Percentiles rank a stretch among this genome's conserved stretches.
Conservation (phyloP, 75 land plant species). For the Chamaecyparis obtusa region DNA sequence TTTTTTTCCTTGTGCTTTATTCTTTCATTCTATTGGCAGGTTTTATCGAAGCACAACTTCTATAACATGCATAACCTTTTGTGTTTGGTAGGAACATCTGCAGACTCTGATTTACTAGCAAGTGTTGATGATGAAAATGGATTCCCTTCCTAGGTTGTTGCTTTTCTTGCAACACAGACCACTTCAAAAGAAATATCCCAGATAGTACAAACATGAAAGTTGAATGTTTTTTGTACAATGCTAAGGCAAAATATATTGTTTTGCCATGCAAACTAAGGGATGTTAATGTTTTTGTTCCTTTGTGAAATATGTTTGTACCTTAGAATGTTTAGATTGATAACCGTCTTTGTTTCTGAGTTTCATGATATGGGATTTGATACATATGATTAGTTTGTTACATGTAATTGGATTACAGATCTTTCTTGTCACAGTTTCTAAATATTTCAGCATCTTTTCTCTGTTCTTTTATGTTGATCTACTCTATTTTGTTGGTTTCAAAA, state of each 20-base stretch:
- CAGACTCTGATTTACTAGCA: slow-evolving; percentile 44
- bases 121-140: slow-evolving; percentile 57
- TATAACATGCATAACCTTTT: background rate
- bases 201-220: slow-evolving; percentile 21
- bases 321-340: background rate
- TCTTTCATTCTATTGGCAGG: background rate
- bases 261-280: background rate
- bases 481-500: background rate
- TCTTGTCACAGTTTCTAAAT: background rate
- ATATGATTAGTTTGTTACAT: background rate
- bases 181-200: slow-evolving; percentile 56
- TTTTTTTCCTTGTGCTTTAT: background rate
- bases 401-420: slow-evolving; percentile 31
- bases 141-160: slow-evolving; percentile 75
- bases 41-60: background rate
- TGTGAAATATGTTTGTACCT: background rate
- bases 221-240: background rate
- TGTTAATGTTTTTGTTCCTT: background rate
- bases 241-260: background rate
- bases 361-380: background rate
- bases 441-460: background rate
- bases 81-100: slow-evolving; percentile 28
- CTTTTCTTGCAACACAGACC: no score
- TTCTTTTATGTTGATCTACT: background rate
- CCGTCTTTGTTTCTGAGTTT: background rate